Evolutionary conservation across 108 stramenopile species (phyloP).

Genomic region (Chaetoceros tenuissimus): DNA sequence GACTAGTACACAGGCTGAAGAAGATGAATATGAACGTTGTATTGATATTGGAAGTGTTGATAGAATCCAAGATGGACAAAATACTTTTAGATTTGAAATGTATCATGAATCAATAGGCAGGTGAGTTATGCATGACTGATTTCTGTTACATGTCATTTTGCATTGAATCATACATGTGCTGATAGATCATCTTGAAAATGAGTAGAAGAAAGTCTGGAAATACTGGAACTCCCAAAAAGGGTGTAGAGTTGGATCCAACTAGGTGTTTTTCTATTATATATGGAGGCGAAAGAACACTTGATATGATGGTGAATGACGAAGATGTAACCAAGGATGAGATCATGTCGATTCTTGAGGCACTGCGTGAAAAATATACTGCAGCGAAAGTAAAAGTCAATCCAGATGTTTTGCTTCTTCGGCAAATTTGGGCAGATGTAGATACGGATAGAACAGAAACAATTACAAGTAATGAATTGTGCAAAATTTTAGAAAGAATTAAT

Average conservation of each 20-base stretch:
- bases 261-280: slow-evolving; percentile 69
- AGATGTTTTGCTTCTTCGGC: slow-evolving; percentile 70
- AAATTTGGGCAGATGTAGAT: slow-evolving; percentile 75
- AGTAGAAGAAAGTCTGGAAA: no score
- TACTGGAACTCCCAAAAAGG: no score
- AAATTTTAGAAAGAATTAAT: slow-evolving; percentile 56
- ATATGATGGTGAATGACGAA: slow-evolving; percentile 50
- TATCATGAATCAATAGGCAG: no score
- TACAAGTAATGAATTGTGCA: slow-evolving; percentile 33
- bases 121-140: slow-evolving; percentile 10
- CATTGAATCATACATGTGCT: slow-evolving; percentile 3
- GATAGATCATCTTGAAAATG: no score
- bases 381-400: slow-evolving; percentile 58
- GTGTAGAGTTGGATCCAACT: slow-evolving; percentile 44
- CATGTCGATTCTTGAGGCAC: slow-evolving; percentile 45
- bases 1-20: background rate
- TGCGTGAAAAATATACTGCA: slow-evolving; percentile 45
- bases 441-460: slow-evolving; percentile 32
- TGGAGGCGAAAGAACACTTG: slow-evolving; percentile 68
- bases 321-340: slow-evolving; percentile 46
- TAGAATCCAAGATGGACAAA: slow-evolving; percentile 73
- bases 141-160: background rate
- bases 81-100: slow-evolving; percentile 47
- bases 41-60: slow-evolving; percentile 78
- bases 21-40: slow-evolving; percentile 12